Evolutionary conservation across 306 rosid genomes (phyloP).

Genomic region (Morella rubra): DNA sequence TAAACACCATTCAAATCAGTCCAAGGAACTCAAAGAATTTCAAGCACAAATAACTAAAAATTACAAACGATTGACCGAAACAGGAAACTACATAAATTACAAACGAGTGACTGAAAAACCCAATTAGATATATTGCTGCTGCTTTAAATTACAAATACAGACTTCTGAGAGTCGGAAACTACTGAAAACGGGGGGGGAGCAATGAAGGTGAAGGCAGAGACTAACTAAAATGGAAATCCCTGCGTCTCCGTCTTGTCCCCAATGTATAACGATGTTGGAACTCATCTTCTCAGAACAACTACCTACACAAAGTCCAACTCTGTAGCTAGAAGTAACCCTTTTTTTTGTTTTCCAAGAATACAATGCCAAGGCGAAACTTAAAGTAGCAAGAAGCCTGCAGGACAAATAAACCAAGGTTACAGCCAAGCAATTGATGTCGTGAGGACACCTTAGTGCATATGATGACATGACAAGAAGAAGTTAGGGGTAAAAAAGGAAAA

Average conservation of each 20-base stretch:
- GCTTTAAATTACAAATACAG: slow-evolving; percentile 8
- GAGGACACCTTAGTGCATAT: background rate
- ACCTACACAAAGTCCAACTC: slow-evolving; percentile 3
- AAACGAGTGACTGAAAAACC: background rate
- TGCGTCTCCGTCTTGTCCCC: slow-evolving; percentile 44
- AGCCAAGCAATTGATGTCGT: background rate
- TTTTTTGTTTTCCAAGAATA: slow-evolving; percentile 1
- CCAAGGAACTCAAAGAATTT: background rate
- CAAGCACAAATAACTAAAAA: background rate
- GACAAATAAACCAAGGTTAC: slow-evolving; percentile 16
- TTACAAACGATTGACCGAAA: background rate
- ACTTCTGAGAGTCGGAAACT: slow-evolving; percentile 3
- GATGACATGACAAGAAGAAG: background rate
- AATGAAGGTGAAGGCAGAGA: slow-evolving; percentile 41
- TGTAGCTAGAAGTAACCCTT: slow-evolving; percentile 13
- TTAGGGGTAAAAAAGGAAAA: background rate
- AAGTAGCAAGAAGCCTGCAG: slow-evolving; percentile 43
- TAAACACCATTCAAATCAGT: background rate
- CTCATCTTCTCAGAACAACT: slow-evolving; percentile 21
- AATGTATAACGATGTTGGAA: background rate
- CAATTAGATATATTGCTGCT: background rate
- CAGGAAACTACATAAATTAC: background rate
- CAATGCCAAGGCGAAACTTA: slow-evolving; percentile 11
- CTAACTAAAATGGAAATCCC: slow-evolving; percentile 42
- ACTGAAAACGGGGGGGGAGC: slow-evolving; percentile 21